Evolutionary conservation across 108 stramenopile species (phyloP), one percentile per base, ranked within the genome.

Genomic region (Cyclotella baltica): DNA sequence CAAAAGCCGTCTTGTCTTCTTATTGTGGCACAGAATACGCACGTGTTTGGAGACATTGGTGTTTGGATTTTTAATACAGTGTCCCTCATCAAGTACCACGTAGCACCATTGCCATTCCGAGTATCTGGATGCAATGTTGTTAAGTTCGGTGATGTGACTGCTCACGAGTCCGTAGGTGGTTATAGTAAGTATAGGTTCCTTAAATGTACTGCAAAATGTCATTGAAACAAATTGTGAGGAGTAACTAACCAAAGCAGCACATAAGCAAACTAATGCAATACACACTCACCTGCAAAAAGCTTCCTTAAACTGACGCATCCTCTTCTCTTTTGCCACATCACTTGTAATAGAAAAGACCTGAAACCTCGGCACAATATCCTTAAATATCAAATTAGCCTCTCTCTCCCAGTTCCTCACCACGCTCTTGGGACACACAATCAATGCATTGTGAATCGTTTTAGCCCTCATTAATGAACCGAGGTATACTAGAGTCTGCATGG

Each of bases 81-180:
- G 99, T 13, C 96, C 99, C 76, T 99, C 99, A 73, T 99, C 99
- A 20, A 98, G 76, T 2, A 98, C 81, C 18, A 98, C 89, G 64
- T 98, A 98, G 72, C 91, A 93, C 97, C 97, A 99, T 16, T 70
- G 67, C 36, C 23, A 25, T 1, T 58, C 73, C 1, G 31, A 40
- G 30, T 62, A 61, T 9, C 29, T 23, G 9, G 23, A 27, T 0
- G 71, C 66, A 34, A 83, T 62, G 0, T 57, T 37, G 30, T 34
- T 76, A 55, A 85, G 46, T 29, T 82, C 81, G 3, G 62, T 53
- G 33, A 83, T 80, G 62, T 75, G 78, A 43, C 72, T 78, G 8
- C 73, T 62, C 5, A 90, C 85, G 52, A 94, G 67, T 11, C 95
- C 93, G 78, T 91, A 96, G 1, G 90, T 90, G 4, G 92, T 88